Percentiles rank a stretch among this genome's conserved stretches.
phyloP scores from a whole-genome alignment of 805 yeast genomes.

The Ogataea glucozyma region DNA sequence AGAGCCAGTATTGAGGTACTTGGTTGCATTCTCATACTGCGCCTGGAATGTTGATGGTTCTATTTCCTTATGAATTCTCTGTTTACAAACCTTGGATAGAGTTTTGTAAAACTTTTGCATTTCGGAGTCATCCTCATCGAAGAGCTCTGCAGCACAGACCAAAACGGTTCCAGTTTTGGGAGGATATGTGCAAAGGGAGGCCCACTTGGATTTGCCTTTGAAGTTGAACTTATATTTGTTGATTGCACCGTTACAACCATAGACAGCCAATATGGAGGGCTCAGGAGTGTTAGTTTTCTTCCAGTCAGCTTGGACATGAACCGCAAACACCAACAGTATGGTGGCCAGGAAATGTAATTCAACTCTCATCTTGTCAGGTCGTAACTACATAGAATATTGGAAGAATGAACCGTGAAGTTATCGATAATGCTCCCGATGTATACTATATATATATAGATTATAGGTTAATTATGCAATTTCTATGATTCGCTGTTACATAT shows the following conservation, averaged over 20 bases:
- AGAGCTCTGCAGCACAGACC: constrained; percentile 12
- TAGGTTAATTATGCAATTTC: too few species aligned
- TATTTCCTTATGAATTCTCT: neutral
- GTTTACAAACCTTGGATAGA: neutral
- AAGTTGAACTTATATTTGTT: neutral
- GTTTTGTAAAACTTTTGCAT: neutral
- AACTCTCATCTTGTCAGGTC: too few species aligned
- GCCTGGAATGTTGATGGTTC: neutral
- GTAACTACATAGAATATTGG: too few species aligned
- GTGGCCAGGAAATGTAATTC: too few species aligned
- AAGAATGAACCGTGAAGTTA: too few species aligned
- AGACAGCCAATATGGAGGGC: neutral
- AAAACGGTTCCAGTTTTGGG: constrained; percentile 22
- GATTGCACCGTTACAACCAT: neutral
- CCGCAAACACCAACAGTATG: too few species aligned
- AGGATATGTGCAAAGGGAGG: constrained; percentile 17
- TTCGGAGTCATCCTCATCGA: constrained; percentile 7
- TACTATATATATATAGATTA: too few species aligned
- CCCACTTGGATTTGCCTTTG: neutral
- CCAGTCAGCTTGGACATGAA: too few species aligned
- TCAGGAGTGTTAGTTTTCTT: neutral
- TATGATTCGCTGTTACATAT: too few species aligned
- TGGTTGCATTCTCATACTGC: constrained; percentile 36
- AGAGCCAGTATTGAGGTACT: constrained; percentile 13
- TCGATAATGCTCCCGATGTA: too few species aligned